Evolutionary conservation across 2,329 filamentous ascomycete species (phyloP), one percentile per base, ranked within the genome.

Genomic region (Lachnellula hyalina): DNA sequence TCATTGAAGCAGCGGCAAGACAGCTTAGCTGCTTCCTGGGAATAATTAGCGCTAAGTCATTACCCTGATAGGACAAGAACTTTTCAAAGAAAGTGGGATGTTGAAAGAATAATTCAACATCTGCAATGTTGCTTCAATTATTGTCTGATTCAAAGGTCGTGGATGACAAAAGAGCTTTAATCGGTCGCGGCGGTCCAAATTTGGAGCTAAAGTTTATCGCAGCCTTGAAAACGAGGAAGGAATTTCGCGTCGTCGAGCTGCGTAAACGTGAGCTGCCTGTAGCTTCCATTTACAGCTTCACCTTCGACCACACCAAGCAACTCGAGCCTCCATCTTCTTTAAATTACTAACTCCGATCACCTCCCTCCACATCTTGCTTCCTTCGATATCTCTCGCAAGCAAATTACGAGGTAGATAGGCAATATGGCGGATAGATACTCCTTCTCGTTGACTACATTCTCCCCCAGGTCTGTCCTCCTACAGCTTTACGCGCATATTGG

Each of bases 371-470:
- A 28, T 53, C 44, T 48, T 38, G 47, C 25, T 15, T 17, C 34
- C 41, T 48, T 52, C 35, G 32, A 53, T 19, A 47, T 40, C 47
- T 21, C 19, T 17, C n/a, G 42, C 15, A 38, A 45, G 36, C 45
- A 48, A 55, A 47, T 49, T 53, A 47, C n/a, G 35, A 52, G 36
- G 52, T 54, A 61, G 38, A 52, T 51, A 58, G 59, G 56, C 67
- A 78, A 63, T 72, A 99, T 99, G 93, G 93, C 94, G 71, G 94
- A 99, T 77, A 84, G 94, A 80, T 99, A 99, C 77, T 96, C 93
- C 53, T 99, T 99, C 85, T 99, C 94, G 57, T 83, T 99, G 73
- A 99, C 94, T 62, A 99, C 94, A 63, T 99, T 99, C 86, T 97
- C 94, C 70, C 94, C 94, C 74, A 99, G 93, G 94, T 95, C 85